These are phyloP conservation scores for Chrysopogon serrulatus DNA, from an alignment of 176 grass and related monocot genomes.

Conservation along the genomic window DNA sequence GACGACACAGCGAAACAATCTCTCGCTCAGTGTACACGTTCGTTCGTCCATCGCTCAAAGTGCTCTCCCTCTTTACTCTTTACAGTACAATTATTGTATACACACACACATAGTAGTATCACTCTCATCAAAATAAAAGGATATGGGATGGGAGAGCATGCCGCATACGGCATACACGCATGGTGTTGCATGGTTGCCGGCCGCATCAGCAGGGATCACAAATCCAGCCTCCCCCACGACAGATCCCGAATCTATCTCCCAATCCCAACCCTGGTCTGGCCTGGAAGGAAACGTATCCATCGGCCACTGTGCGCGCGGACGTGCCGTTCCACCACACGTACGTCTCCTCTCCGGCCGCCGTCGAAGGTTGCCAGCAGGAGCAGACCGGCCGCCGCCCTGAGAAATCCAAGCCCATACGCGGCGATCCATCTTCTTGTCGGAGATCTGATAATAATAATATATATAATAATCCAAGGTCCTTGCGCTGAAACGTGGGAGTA, in stretches of 20 bases:
- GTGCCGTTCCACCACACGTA: neutral
- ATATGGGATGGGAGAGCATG: neutral
- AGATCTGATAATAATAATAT: neutral
- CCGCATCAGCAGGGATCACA: too few relatives aligned
- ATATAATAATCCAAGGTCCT: neutral
- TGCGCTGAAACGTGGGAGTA: neutral
- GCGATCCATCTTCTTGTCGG: neutral
- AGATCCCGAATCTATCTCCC: neutral
- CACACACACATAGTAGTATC: too few relatives aligned
- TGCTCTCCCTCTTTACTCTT: neutral
- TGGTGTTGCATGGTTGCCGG: too few relatives aligned
- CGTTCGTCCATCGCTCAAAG: neutral
- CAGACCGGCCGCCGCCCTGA: neutral
- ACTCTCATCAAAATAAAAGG: too few relatives aligned
- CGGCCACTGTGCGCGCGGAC: neutral
- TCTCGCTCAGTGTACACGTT: too few relatives aligned
- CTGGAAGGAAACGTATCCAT: conserved; percentile 19
- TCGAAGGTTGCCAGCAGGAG: neutral
- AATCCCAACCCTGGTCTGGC: too few relatives aligned
- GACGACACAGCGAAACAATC: too few relatives aligned
- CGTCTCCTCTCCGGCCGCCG: neutral
- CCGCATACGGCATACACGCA: neutral
- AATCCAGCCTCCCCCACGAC: neutral
- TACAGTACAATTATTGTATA: neutral
- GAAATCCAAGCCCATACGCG: neutral